Conservation (phyloP, 768 basidiomycete species). For the Infundibulicybe gibba region DNA sequence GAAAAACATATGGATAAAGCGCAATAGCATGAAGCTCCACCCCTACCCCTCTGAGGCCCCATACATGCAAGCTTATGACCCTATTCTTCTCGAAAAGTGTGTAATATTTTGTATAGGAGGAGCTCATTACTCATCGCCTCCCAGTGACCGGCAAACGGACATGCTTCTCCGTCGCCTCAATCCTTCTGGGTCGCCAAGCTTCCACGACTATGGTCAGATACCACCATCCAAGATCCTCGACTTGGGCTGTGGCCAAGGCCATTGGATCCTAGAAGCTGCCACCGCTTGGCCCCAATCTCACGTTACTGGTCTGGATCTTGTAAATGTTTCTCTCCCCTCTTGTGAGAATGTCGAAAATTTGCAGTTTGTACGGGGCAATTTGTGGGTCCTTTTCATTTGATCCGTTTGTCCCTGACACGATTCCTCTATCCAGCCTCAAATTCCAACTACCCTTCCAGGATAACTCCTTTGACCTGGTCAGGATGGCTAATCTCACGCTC, state of each 20-base stretch:
- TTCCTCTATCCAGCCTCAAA: constrained; percentile 36
- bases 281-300: constrained; percentile 54
- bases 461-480: constrained; percentile 65
- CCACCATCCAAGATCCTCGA: constrained; percentile 60
- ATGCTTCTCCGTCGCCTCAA: constrained; percentile 54
- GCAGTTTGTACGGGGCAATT: constrained; percentile 58
- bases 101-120: constrained; percentile 15
- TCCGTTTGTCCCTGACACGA: neutral
- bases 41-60: constrained; percentile 47
- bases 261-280: constrained; percentile 66
- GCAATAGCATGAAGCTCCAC: constrained; percentile 48
- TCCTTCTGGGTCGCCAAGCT: constrained; percentile 52
- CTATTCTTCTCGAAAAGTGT: constrained; percentile 55
- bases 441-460: constrained; percentile 58
- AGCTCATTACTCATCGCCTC: constrained; percentile 8
- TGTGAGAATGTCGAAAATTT: constrained; percentile 38
- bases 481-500: constrained; percentile 66
- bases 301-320: constrained; percentile 66
- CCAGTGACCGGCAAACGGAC: constrained; percentile 60
- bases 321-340: constrained; percentile 39
- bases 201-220: constrained; percentile 46
- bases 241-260: constrained; percentile 70
- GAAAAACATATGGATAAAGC: constrained; percentile 35
- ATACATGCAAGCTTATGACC: constrained; percentile 68
- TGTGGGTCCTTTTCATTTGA: constrained; percentile 44